Base-by-base conservation (phyloP, 371 early-diverging fungal species). In the Zychaea mexicana region DNA sequence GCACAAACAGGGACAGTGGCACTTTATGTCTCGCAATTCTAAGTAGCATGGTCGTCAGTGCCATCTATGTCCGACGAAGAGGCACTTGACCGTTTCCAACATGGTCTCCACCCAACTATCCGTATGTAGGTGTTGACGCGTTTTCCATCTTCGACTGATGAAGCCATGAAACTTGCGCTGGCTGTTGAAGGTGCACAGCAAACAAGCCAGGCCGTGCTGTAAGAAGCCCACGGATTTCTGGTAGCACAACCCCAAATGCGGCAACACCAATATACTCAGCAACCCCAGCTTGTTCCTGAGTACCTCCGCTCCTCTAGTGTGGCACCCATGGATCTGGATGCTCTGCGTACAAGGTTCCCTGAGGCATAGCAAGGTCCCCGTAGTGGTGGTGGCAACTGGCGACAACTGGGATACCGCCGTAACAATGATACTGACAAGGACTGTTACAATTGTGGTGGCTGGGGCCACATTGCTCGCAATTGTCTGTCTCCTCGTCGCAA, bases 321-420 rank as follows among this genome's bases (percentile, higher is more conserved):
- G 5, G 55, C 55, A 5, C 55, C 55, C 28, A 55, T 55, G 55
- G 55, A 55, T 24, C 28, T 55, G 13, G 55, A 55, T 27, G 55
- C 55, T 27, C 6, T 31, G 24, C 55, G 26, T 19, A 24, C 49
- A 17, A n/a, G n/a, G n/a, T n/a, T n/a, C n/a, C n/a, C n/a, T n/a
- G n/a, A n/a, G n/a, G n/a, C n/a, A n/a, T n/a, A 49, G 21, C 6
- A 17, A 19, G n/a, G 10, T 36, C 15, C 38, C 7, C 9, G 38
- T 15, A 15, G 38, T 36, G 9, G 38, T 36, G n/a, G n/a, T n/a
- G n/a, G n/a, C n/a, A n/a, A n/a, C n/a, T n/a, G n/a, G n/a, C n/a
- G n/a, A n/a, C n/a, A n/a, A n/a, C n/a, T n/a, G n/a, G n/a, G n/a
- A n/a, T n/a, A n/a, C n/a, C n/a, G n/a, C n/a, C n/a, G n/a, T n/a